These are phyloP conservation scores for Ramaria sp. DNA, from an alignment of 768 basidiomycete genomes.

Conservation along the genomic window DNA sequence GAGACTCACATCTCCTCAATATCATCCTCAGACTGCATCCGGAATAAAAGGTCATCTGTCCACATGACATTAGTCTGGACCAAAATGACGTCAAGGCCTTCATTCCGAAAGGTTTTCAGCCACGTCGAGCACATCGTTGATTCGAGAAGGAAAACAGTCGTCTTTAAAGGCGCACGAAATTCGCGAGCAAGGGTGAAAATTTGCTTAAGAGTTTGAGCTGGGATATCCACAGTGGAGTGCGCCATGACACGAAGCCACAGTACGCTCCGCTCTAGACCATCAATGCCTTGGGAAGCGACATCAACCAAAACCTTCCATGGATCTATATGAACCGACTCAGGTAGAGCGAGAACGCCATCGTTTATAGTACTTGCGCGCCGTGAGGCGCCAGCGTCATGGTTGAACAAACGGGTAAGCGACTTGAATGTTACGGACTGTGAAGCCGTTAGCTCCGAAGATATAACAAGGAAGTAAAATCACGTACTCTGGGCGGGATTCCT, in stretches of 20 bases:
- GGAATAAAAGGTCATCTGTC: neutral
- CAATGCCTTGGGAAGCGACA: slow-evolving; percentile 29
- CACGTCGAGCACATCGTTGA: slow-evolving; percentile 48
- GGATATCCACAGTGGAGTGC: slow-evolving; percentile 54
- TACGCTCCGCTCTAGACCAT: slow-evolving; percentile 37
- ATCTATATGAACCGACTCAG: slow-evolving; percentile 24
- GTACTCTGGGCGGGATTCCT: slow-evolving; percentile 30
- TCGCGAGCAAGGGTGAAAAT: slow-evolving; percentile 32
- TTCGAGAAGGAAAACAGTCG: slow-evolving; percentile 41
- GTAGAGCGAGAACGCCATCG: slow-evolving; percentile 20
- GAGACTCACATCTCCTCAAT: slow-evolving; percentile 28
- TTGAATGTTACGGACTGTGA: slow-evolving; percentile 18
- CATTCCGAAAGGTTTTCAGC: slow-evolving; percentile 47
- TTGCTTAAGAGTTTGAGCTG: slow-evolving; percentile 38
- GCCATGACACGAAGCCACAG: slow-evolving; percentile 54
- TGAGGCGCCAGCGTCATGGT: slow-evolving; percentile 36
- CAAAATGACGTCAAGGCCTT: slow-evolving; percentile 36
- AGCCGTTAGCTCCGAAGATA: neutral
- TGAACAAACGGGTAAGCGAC: slow-evolving; percentile 48
- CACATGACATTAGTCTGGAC: neutral
- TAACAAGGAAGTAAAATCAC: slow-evolving; percentile 7
- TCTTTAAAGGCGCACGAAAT: slow-evolving; percentile 29
- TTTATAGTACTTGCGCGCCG: slow-evolving; percentile 28
- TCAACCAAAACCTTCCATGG: slow-evolving; percentile 44
- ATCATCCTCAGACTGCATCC: slow-evolving; percentile 7